Percentiles rank a stretch among this genome's conserved stretches.
Conservation (phyloP, 2,329 filamentous ascomycete species). For the Xylariomycetidae sp. region DNA sequence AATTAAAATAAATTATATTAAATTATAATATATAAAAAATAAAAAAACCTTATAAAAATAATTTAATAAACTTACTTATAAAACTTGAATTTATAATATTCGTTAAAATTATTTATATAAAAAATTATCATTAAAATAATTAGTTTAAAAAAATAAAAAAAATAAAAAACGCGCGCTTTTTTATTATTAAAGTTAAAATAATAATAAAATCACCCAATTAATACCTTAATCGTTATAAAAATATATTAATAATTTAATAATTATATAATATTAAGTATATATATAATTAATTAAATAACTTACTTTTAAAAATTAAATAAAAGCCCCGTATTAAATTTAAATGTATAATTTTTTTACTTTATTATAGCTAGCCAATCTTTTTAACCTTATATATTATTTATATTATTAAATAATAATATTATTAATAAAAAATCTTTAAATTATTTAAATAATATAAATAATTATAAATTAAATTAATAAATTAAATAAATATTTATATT, state of each 20-base stretch:
- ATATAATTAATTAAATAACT: not conserved
- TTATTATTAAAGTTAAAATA: too few species aligned
- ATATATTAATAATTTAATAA: too few species aligned
- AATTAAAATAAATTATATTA: not conserved
- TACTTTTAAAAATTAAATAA: not conserved
- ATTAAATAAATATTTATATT: not conserved
- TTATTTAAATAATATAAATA: not conserved
- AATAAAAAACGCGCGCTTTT: too few species aligned
- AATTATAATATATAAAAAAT: not conserved
- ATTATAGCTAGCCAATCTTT: not conserved
- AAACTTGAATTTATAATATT: not conserved
- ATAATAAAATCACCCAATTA: too few species aligned
- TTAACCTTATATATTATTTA: not conserved
- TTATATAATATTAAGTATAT: not conserved
- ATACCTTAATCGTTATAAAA: too few species aligned
- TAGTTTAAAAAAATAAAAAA: too few species aligned
- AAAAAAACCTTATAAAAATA: not conserved
- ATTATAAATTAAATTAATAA: not conserved
- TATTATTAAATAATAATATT: not conserved
- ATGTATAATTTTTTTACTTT: not conserved
- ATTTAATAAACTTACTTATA: too few species aligned
- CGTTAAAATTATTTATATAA: not conserved
- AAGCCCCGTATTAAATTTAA: not conserved
- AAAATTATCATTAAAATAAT: not conserved
- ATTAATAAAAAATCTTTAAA: not conserved